Conservation (phyloP, 257 asterid genomes). For the Solanum neorickii region DNA sequence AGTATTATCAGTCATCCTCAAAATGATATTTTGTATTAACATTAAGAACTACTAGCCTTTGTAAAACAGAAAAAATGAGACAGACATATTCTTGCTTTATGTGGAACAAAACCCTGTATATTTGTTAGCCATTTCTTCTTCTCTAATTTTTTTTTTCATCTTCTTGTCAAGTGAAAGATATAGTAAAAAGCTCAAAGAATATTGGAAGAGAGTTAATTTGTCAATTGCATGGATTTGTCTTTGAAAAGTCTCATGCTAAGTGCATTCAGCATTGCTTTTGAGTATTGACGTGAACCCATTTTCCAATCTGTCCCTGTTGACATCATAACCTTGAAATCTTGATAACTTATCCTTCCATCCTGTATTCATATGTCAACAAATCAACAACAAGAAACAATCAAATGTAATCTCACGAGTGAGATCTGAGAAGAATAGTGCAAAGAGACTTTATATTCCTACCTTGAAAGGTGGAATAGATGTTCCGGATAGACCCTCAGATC, state of each 20-base stretch:
- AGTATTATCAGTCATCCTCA: background rate
- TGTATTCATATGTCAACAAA: background rate
- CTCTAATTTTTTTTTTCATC: background rate
- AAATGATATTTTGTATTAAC: background rate
- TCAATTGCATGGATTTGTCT: slow-evolving; percentile 26
- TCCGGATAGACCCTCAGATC: no score
- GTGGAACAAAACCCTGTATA: background rate
- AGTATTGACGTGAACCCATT: slow-evolving; percentile 82
- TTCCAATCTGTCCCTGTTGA: slow-evolving; percentile 80
- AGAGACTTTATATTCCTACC: background rate
- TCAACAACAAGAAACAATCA: background rate
- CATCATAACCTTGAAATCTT: slow-evolving; percentile 86
- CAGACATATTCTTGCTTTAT: background rate
- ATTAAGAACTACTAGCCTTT: background rate
- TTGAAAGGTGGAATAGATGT: background rate
- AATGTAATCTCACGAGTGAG: background rate
- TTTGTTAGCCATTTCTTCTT: background rate
- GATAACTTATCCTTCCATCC: slow-evolving; percentile 78
- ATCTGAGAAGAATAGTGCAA: background rate
- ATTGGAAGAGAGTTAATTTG: slow-evolving; percentile 32
- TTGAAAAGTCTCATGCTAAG: slow-evolving; percentile 57
- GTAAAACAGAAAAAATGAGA: background rate
- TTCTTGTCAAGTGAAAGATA: background rate
- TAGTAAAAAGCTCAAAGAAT: background rate
- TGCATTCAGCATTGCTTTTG: slow-evolving; percentile 66